phyloP scores from a whole-genome alignment of 768 basidiomycete genomes.

The Auriscalpium orientale region DNA sequence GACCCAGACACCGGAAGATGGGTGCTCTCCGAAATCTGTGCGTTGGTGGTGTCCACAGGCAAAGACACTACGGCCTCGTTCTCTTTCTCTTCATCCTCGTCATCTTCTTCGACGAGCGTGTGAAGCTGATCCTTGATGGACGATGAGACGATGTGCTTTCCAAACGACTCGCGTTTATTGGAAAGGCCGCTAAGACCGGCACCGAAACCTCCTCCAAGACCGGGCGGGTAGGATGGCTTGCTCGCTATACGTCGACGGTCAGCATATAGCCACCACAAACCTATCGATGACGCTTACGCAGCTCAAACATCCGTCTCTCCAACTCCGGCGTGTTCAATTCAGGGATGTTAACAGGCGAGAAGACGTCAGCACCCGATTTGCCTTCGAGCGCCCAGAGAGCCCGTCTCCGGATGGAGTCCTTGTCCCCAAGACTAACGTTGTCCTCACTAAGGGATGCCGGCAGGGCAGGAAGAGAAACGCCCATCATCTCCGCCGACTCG shows the following conservation, averaged over 20 bases:
- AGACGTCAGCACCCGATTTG: slow-evolving; percentile 55
- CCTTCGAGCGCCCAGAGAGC: slow-evolving; percentile 88
- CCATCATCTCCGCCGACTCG: slow-evolving; percentile 91
- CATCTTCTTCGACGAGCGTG: slow-evolving; percentile 80
- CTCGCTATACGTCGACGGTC: slow-evolving; percentile 35
- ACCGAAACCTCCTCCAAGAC: slow-evolving; percentile 34
- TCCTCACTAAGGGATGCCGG: slow-evolving; percentile 55
- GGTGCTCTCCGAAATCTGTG: not conserved
- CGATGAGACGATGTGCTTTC: slow-evolving; percentile 56
- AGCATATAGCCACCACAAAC: not conserved
- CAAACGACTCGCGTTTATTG: slow-evolving; percentile 75
- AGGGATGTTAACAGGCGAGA: slow-evolving; percentile 77
- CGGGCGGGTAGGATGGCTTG: slow-evolving; percentile 53
- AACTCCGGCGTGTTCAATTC: slow-evolving; percentile 57
- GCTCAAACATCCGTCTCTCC: slow-evolving; percentile 52
- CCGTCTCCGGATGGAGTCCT: slow-evolving; percentile 71
- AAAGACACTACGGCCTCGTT: slow-evolving; percentile 18
- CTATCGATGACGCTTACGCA: slow-evolving; percentile 42
- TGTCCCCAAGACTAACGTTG: slow-evolving; percentile 60
- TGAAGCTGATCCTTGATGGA: slow-evolving; percentile 70
- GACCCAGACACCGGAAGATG: slow-evolving; percentile 7
- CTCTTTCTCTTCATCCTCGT: slow-evolving; percentile 66
- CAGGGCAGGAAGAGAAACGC: slow-evolving; percentile 63
- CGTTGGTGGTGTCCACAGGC: slow-evolving; percentile 5
- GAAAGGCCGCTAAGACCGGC: slow-evolving; percentile 34